Base-by-base conservation (phyloP, 768 basidiomycete genomes). In the Crucibulum laeve region DNA sequence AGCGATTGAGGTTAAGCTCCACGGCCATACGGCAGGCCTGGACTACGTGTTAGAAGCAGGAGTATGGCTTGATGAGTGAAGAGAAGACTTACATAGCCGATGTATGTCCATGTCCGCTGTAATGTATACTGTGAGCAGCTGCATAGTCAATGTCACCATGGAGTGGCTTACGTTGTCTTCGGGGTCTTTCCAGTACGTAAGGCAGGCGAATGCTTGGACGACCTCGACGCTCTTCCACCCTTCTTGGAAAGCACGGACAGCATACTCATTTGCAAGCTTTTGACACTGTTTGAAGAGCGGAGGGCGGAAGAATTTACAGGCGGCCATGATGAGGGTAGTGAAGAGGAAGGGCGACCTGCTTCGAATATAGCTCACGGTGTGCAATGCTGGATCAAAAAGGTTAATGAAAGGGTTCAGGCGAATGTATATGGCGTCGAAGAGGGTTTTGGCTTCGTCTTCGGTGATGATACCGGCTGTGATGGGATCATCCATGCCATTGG, bases 371-470 rank as follows among this genome's bases (percentile, higher is more conserved):
- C 70, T 55, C 39, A 84, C 73, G 0, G 91, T 83, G 60, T 95
- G 92, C 25, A 94, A 67, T n/a, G 77, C 69, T 26, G 91, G 87
- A 66, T 93, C 91, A 58, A 94, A 91, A 24, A 93, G 71, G 58
- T 87, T 88, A 64, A 92, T 82, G 61, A 92, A 91, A 10, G 91
- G 88, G 59, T 93, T 93, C 41, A 93, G 75, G 46, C 89, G 86
- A 43, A 87, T 58, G 65, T 87, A 91, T 58, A 92, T 75, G 48
- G 79, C 67, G 59, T 91, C 87, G 49, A 91, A 90, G 35, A 91
- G 69, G 38, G 79, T 71, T 53, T 76, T 75, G 35, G 86, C 87
- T 45, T 85, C 80, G 28, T 73, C 71, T 53, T 88, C 86, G 41
- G 73, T 73, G 50, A 92, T 67, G 51, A 89, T 71, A 25, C 84